Percentiles rank a stretch among this genome's conserved stretches.
These are phyloP conservation scores for Pythium vanterpoolii DNA, from an alignment of 352 stramenopile species.

Conservation along the genomic window DNA sequence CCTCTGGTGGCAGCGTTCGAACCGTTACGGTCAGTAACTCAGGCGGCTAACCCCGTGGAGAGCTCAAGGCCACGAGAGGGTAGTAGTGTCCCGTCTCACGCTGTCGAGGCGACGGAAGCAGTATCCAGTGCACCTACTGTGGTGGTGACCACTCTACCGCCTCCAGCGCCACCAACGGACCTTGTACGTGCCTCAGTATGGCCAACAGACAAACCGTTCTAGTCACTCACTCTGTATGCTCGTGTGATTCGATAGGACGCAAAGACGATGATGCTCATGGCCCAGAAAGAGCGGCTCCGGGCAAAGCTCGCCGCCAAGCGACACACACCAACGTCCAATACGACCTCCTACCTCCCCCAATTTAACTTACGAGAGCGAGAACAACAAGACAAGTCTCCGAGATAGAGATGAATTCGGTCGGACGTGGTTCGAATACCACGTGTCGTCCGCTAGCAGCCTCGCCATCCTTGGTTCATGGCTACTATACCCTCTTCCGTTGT, in stretches of 20 bases:
- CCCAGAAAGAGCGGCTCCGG: conserved; percentile 64
- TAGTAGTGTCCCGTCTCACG: neutral
- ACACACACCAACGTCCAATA: neutral
- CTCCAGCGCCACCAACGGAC: neutral
- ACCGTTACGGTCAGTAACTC: neutral
- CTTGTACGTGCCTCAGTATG: neutral
- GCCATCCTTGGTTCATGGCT: no score
- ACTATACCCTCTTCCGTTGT: no score
- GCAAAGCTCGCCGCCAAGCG: conserved; percentile 52
- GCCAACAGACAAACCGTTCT: neutral
- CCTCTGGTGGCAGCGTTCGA: neutral
- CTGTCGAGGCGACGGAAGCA: neutral
- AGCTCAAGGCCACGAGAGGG: neutral
- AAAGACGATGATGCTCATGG: conserved; percentile 53
- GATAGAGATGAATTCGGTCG: no score
- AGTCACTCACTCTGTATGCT: neutral
- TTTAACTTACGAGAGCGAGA: no score
- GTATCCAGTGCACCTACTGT: neutral
- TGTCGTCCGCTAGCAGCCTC: no score
- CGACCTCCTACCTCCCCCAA: no score
- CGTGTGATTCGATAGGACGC: conserved; percentile 26
- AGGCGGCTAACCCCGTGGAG: neutral
- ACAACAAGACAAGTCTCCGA: no score
- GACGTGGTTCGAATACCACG: no score
- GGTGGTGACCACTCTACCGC: neutral